A percentile compares a stretch with the other conserved stretches of the same genome.
Evolutionary conservation across 495 filamentous ascomycete species (phyloP).

Genomic region (Cladorrhinum samala): DNA sequence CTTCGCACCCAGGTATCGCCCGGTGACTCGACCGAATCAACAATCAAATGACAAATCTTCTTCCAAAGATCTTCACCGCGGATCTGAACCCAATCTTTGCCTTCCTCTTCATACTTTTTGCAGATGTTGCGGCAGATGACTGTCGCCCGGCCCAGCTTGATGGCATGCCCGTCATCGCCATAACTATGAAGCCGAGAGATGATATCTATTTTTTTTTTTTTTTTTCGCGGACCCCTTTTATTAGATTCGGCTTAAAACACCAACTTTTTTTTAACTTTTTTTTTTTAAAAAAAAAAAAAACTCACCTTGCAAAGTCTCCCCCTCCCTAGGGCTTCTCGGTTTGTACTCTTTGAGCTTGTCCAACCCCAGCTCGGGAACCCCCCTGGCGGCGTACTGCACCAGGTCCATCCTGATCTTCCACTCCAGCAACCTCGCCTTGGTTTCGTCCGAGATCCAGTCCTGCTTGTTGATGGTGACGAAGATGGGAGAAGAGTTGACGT

Average conservation of each 20-base stretch:
- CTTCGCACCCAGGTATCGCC: constrained; percentile 48
- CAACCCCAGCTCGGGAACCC: constrained; percentile 46
- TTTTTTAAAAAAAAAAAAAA: neutral
- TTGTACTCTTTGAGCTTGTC: constrained; percentile 52
- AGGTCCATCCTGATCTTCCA: constrained; percentile 71
- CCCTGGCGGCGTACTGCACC: constrained; percentile 58
- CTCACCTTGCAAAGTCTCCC: neutral
- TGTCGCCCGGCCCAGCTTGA: constrained; percentile 67
- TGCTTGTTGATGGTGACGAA: constrained; percentile 33
- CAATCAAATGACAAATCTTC: constrained; percentile 58
- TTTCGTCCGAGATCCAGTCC: constrained; percentile 34
- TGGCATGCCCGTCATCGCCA: constrained; percentile 71
- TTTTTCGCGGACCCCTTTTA: neutral
- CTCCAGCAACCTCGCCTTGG: constrained; percentile 61
- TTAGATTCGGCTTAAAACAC: too few species aligned
- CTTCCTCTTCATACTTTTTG: constrained; percentile 28
- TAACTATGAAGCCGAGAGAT: constrained; percentile 48
- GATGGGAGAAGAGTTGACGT: constrained; percentile 36
- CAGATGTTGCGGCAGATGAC: constrained; percentile 33
- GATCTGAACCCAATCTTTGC: constrained; percentile 46
- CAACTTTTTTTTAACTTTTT: too few species aligned
- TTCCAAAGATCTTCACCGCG: constrained; percentile 62
- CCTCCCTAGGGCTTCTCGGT: constrained; percentile 21
- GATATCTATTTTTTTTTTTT: constrained; percentile 30
- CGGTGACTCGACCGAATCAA: constrained; percentile 48